Conservation (phyloP, 768 basidiomycete genomes). For the Saitozyma sp. region DNA sequence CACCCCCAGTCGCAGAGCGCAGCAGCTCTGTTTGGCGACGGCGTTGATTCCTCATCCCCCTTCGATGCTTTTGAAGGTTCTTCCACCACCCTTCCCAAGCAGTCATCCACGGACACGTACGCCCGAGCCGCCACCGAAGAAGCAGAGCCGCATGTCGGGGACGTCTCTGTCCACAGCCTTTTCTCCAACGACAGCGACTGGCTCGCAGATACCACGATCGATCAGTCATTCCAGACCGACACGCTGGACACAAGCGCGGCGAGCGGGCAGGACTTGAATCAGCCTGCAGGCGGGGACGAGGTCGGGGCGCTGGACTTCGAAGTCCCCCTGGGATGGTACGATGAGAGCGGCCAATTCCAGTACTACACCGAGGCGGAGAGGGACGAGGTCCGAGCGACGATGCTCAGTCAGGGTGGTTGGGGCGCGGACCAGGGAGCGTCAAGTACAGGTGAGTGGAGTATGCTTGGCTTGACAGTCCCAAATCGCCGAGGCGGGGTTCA, state of each 20-base stretch:
- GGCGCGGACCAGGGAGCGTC: background rate
- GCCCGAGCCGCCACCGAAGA: no score
- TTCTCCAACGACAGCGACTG: conserved; percentile 34
- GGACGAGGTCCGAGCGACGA: conserved; percentile 32
- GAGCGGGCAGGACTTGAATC: no score
- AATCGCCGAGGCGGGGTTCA: no score
- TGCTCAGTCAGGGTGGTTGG: conserved; percentile 13
- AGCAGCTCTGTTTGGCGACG: conserved; percentile 20
- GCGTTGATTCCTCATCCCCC: no score
- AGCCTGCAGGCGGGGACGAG: conserved; percentile 28
- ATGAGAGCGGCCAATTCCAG: conserved; percentile 45
- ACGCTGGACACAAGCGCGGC: no score
- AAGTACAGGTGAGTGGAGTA: background rate
- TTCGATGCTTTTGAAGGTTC: no score
- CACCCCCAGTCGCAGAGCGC: no score
- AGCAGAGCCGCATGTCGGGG: conserved; percentile 3
- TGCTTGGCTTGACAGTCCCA: background rate
- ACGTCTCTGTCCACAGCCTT: conserved; percentile 13
- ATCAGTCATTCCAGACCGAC: conserved; percentile 4
- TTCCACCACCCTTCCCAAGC: no score
- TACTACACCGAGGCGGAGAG: conserved; percentile 51
- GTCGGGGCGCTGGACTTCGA: conserved; percentile 20
- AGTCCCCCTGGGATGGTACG: conserved; percentile 51
- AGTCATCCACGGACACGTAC: no score
- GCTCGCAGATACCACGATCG: conserved; percentile 37